A percentile compares a stretch with the other conserved stretches of the same genome.
Conservation (phyloP, 805 yeast genomes). For the Candida railenensis region DNA sequence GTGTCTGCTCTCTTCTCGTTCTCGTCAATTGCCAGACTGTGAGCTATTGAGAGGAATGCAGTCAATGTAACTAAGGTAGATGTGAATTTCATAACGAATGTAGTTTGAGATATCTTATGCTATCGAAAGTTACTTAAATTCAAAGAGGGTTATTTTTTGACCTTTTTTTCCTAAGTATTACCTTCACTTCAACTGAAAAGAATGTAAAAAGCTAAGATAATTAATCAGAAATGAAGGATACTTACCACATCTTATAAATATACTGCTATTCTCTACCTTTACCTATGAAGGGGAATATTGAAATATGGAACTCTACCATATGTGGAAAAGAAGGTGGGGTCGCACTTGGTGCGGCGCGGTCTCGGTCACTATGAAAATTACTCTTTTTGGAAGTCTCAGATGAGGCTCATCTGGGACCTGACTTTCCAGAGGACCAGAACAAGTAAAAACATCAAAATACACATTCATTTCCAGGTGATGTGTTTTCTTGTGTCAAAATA, state of each 20-base stretch:
- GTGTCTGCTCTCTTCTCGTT: not conserved
- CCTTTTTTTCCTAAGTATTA: no score
- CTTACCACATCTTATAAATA: not conserved
- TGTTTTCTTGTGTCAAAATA: not conserved
- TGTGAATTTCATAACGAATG: constrained; percentile 2
- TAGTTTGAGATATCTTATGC: not conserved
- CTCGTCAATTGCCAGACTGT: not conserved
- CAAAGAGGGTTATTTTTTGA: no score
- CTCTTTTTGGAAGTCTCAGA: not conserved
- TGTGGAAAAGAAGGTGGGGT: not conserved
- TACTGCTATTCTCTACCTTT: not conserved
- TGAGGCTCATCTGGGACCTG: not conserved
- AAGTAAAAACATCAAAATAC: not conserved
- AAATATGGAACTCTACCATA: not conserved
- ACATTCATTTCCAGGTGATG: not conserved
- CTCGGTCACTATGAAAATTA: not conserved
- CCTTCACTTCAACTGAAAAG: no score
- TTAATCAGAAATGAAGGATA: not conserved
- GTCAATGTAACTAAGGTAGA: not conserved
- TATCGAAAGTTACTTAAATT: no score
- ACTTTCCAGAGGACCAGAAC: not conserved
- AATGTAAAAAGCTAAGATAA: not conserved
- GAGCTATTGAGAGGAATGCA: not conserved
- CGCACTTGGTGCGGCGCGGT: not conserved
- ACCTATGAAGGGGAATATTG: not conserved